Evolutionary conservation across 345 rosid species (phyloP), one percentile per base, ranked within the genome.

Genomic region (Microcos paniculata): DNA sequence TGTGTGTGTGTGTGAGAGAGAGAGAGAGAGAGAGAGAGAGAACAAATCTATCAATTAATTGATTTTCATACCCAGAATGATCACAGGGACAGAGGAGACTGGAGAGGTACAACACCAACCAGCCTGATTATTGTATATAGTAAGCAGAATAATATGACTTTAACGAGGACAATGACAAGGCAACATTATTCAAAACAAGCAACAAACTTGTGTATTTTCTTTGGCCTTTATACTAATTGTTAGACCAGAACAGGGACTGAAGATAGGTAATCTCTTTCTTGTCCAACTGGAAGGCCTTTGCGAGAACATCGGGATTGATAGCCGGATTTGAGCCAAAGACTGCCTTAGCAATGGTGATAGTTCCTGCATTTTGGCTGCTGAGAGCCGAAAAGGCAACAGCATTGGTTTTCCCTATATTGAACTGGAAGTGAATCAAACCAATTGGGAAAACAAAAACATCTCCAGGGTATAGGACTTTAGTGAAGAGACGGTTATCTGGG

Each of bases 201-300:
- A 55, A 21, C 30, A 9, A 55, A 55, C 30, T 21, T 21, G 5
- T 55, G 59, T 28, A 30, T 55, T 55, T 55, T 55, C 3, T 55
- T 55, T 21, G 59, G 59, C 59, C 23, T 15, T 55, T 21, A 55
- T 21, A 4, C 11, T 48, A 56, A 14, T 28, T 28, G 23, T 31
- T 62, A 30, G 23, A 6, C 45, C 15, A 16, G 23, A 31, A 62
- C 24, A 21, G 67, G 45, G 45, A 35, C 23, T 62, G 40, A 62
- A 62, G 67, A 31, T 56, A 23, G 6, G 14, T 11, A 23, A 56
- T 8, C 15, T 23, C 14, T 0, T 11, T 23, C 16, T 56, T 62
- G 12, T 30, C 45, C 67, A 62, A 62, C 13, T 62, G 67, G 67
- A 62, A 62, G 24, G 67, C 67, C 45, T 62, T 33, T 15, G 43